Percentiles rank a stretch among this genome's conserved stretches.
Conservation (phyloP, 2,329 filamentous ascomycete genomes). For the Cladosporium sphaerospermum region DNA sequence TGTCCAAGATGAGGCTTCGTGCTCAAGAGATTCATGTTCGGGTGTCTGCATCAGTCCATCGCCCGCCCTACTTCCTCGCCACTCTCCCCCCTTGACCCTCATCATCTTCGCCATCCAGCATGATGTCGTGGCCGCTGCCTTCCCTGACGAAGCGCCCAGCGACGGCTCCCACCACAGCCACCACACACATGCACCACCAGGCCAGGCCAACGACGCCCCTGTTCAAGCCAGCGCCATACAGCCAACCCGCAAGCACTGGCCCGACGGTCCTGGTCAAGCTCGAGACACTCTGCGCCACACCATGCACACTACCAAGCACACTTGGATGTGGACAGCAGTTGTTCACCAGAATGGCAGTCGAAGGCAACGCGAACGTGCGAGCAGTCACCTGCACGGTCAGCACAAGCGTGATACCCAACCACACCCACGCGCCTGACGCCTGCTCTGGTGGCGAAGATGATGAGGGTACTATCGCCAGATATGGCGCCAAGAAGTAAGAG, state of each 20-base stretch:
- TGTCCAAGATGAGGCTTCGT: no score
- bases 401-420: slow-evolving; percentile 37
- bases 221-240: slow-evolving; percentile 47
- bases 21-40: no score
- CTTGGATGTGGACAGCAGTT: slow-evolving; percentile 53
- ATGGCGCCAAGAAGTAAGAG: slow-evolving; percentile 39
- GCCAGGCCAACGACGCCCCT: slow-evolving; percentile 50
- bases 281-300: slow-evolving; percentile 51
- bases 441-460: slow-evolving; percentile 33
- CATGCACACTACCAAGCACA: slow-evolving; percentile 54
- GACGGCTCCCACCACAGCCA: slow-evolving; percentile 51
- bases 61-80: no score
- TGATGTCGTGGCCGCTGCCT: slow-evolving; percentile 56
- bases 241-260: slow-evolving; percentile 48
- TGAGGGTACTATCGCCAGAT: slow-evolving; percentile 38
- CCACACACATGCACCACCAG: slow-evolving; percentile 51
- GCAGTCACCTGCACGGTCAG: slow-evolving; percentile 41
- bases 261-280: slow-evolving; percentile 50
- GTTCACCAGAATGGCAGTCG: slow-evolving; percentile 54
- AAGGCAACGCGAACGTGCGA: slow-evolving; percentile 49
- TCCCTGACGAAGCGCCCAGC: slow-evolving; percentile 57
- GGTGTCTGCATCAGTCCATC: no score
- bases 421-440: slow-evolving; percentile 36
- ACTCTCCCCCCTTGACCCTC: slow-evolving; percentile 1
- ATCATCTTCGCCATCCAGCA: slow-evolving; percentile 42